These are phyloP conservation scores for Cordyceps javanica DNA, from an alignment of 2,329 filamentous ascomycete species.

Conservation along the genomic window DNA sequence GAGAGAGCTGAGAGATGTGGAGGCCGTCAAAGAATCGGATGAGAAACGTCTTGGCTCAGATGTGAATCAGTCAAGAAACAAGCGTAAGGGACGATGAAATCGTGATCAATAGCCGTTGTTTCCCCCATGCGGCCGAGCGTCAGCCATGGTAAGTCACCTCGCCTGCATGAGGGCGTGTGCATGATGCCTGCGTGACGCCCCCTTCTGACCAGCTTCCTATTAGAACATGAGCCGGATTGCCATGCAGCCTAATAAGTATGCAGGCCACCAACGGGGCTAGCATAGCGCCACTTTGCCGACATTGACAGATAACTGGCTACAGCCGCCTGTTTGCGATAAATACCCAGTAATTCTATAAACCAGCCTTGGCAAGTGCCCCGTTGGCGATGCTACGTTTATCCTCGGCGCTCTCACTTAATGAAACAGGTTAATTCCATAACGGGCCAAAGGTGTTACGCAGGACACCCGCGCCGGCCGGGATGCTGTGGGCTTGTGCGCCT, in stretches of 20 bases:
- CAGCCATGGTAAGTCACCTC: neutral
- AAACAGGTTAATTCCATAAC: neutral
- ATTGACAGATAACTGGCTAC: slow-evolving; percentile 1
- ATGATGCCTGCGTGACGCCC: neutral
- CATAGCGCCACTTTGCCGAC: neutral
- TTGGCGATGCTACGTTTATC: neutral
- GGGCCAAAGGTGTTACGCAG: neutral
- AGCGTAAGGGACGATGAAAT: neutral
- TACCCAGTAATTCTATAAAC: neutral
- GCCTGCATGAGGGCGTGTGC: neutral
- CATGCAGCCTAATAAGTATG: neutral
- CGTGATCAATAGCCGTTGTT: neutral
- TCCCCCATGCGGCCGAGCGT: neutral
- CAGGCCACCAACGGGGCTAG: neutral
- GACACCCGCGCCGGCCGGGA: neutral
- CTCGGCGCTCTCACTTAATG: neutral
- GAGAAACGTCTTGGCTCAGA: slow-evolving; percentile 4
- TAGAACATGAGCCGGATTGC: neutral
- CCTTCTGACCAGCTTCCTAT: neutral
- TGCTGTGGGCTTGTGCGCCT: neutral
- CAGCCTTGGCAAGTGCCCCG: neutral
- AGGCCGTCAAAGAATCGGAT: slow-evolving; percentile 1
- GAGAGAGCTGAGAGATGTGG: neutral
- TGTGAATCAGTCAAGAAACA: neutral
- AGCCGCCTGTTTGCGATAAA: neutral